Evolutionary conservation across 192 early-diverging fungal genomes (phyloP), one percentile per base, ranked within the genome.

Genomic region (Pilobolus umbonatus): DNA sequence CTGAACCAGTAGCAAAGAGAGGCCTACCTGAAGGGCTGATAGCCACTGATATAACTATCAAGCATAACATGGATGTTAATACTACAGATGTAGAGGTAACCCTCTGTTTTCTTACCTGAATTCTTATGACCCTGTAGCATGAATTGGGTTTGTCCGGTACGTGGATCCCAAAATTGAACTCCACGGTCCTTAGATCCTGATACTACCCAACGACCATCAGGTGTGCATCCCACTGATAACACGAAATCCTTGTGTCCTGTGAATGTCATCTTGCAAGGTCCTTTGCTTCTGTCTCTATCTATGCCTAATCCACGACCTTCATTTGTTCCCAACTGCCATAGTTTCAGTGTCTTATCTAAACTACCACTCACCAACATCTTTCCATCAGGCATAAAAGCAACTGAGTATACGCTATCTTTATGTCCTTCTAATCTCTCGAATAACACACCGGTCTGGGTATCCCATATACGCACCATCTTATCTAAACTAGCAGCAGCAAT

Each of bases 71-170:
- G 38, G 38, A n/a, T 15, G n/a, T 40, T 15, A 40, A 40, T 35
- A 35, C 5, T n/a, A n/a, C n/a, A n/a, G n/a, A n/a, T n/a, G n/a
- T n/a, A n/a, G n/a, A n/a, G n/a, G n/a, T n/a, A n/a, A n/a, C n/a
- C n/a, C n/a, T n/a, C n/a, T n/a, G n/a, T n/a, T 35, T 11, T 35
- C 50, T 44, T 69, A 91, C 87, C 87, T 56, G 95, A 96, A 71
- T 99, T 98, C 75, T 96, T 96, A 64, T 99, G 97, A 28, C 97
- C 97, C 61, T 90, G 90, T 56, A 99, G 74, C 87, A 89, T 89
- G 55, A 89, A 88, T 61, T 88, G 85, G 29, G 80, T 85, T 59
- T 81, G 75, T 26, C 73, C 82, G 4, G 79, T 82, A 30, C 75
- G 77, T 28, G 90, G 88, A 72, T 94, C 92, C 95, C 94, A 96